Conservation (phyloP, 2,329 filamentous ascomycete genomes). For the Beauveria sp. region DNA sequence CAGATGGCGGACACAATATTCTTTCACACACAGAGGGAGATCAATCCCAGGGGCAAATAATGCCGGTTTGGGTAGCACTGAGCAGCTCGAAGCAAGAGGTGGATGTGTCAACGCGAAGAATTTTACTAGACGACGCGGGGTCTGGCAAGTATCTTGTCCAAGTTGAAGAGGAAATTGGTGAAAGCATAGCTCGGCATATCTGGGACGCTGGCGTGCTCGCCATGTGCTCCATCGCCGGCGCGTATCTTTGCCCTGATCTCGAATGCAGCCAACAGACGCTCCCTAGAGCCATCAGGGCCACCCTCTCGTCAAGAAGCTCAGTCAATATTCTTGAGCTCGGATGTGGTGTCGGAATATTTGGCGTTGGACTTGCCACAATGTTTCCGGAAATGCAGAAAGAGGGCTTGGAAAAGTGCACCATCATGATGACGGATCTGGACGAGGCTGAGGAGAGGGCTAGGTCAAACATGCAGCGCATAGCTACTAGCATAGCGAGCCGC, state of each 20-base stretch:
- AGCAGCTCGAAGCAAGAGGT: conserved; percentile 16
- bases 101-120: conserved; percentile 22
- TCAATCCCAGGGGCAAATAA: conserved; percentile 28
- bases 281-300: conserved; percentile 23
- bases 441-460: conserved; percentile 43
- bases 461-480: conserved; percentile 36
- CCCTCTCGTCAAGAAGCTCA: conserved; percentile 20
- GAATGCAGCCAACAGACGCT: conserved; percentile 20
- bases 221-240: conserved; percentile 25
- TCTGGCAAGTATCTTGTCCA: conserved; percentile 24
- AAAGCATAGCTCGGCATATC: conserved; percentile 52
- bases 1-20: conserved; percentile 21
- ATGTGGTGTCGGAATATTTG: conserved; percentile 49
- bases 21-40: conserved; percentile 13
- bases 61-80: conserved; percentile 36
- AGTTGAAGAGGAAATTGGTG: conserved; percentile 49
- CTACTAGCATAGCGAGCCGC: conserved; percentile 9
- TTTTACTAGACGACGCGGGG: conserved; percentile 20
- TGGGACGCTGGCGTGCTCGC: conserved; percentile 51
- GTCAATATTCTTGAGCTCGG: conserved; percentile 47
- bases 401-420: conserved; percentile 19
- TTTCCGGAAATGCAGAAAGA: conserved; percentile 18
- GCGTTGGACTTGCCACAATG: conserved; percentile 38
- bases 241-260: conserved; percentile 20
- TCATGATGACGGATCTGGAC: conserved; percentile 48